Percentiles rank a stretch among this genome's conserved stretches.
Conservation (phyloP, 345 rosid species). For the Trapa bicornis region DNA sequence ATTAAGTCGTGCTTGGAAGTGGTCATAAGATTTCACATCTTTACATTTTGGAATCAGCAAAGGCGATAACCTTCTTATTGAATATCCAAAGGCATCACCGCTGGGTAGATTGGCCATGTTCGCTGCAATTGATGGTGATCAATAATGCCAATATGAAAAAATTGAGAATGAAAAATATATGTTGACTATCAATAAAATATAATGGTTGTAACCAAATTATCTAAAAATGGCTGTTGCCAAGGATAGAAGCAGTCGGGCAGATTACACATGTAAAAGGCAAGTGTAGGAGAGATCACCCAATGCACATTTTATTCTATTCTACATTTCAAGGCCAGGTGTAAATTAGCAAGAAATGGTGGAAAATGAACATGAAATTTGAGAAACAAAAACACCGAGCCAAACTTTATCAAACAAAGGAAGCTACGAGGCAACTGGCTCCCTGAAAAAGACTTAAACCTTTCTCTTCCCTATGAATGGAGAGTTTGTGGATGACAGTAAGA, state of each 20-base stretch:
- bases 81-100: conserved; percentile 22
- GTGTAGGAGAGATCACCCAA: not conserved
- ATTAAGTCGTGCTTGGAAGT: not conserved
- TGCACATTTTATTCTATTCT: too few species aligned
- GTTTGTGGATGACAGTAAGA: conserved; percentile 51
- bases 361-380: not conserved
- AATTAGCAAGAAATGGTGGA: not conserved
- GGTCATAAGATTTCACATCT: not conserved
- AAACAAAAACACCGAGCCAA: not conserved
- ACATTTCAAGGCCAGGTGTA: not conserved
- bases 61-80: conserved; percentile 15
- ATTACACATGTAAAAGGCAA: not conserved
- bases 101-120: conserved; percentile 20
- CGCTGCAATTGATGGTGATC: conserved; percentile 14
- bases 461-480: conserved; percentile 35
- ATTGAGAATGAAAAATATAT: not conserved
- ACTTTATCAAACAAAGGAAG: not conserved
- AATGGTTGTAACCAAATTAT: not conserved
- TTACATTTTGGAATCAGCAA: not conserved
- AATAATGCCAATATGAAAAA: not conserved
- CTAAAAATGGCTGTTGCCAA: not conserved
- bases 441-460: conserved; percentile 30
- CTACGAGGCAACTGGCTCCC: not conserved
- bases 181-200: not conserved
- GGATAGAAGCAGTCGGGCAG: not conserved